A percentile compares a stretch with the other conserved stretches of the same genome.
Conservation (phyloP, 2,329 filamentous ascomycete genomes). For the Fusarium buxicola region DNA sequence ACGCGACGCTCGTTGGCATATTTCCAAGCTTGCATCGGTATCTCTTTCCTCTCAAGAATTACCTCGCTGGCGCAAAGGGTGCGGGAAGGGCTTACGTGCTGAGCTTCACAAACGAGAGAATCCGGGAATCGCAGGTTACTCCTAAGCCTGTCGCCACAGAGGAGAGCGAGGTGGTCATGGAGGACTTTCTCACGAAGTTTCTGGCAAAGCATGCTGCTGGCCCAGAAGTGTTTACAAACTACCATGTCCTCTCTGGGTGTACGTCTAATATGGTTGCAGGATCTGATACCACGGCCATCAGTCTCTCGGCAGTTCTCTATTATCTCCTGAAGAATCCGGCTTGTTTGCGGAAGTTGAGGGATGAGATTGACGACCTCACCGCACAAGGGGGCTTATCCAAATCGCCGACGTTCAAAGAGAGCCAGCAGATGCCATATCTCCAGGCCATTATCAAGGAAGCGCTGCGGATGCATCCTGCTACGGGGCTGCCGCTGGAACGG, state of each 20-base stretch:
- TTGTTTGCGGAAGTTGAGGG: constrained; percentile 14
- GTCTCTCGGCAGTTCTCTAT: constrained; percentile 36
- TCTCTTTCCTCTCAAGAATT: constrained; percentile 37
- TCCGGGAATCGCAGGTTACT: constrained; percentile 24
- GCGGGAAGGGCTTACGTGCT: constrained; percentile 29
- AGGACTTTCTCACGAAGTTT: constrained; percentile 42
- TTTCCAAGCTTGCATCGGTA: constrained; percentile 33
- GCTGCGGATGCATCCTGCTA: constrained; percentile 38
- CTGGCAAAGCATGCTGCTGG: constrained; percentile 28
- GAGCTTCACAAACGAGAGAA: constrained; percentile 29
- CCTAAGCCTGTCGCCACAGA: constrained; percentile 18
- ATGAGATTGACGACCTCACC: constrained; percentile 15
- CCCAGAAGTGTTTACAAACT: constrained; percentile 28
- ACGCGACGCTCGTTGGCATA: constrained; percentile 43
- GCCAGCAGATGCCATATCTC: constrained; percentile 35
- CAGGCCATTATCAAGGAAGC: constrained; percentile 41
- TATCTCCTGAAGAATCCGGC: constrained; percentile 24
- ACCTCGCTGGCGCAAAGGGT: constrained; percentile 33
- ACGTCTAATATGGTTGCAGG: constrained; percentile 41
- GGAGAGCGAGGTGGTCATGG: constrained; percentile 10
- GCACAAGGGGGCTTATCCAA: constrained; percentile 14
- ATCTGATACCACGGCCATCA: constrained; percentile 41
- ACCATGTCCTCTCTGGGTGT: constrained; percentile 37
- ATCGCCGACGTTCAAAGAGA: constrained; percentile 30
- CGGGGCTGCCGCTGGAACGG: constrained; percentile 31